Percentiles rank a stretch among this genome's conserved stretches.
Conservation (phyloP, 2,329 filamentous ascomycete species). For the Pseudocercospora musae region DNA sequence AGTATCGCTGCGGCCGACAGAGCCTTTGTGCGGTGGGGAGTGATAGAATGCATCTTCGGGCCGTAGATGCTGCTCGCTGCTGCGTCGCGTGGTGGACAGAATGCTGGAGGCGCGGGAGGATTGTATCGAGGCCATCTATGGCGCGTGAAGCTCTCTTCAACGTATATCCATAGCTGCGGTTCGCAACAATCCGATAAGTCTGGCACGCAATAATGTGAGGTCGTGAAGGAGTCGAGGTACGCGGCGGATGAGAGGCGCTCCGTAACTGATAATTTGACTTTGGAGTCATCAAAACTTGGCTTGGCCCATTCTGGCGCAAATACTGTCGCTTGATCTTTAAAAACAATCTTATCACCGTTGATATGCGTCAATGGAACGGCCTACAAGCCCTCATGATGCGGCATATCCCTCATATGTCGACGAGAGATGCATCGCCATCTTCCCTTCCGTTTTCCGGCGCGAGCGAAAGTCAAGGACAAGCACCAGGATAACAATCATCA, state of each 20-base stretch:
- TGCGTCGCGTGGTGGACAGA: slow-evolving; percentile 10
- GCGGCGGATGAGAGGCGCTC: neutral
- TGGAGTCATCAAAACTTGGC: neutral
- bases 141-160: slow-evolving; percentile 38
- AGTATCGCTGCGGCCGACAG: slow-evolving; percentile 33
- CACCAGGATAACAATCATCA: neutral
- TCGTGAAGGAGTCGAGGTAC: no score
- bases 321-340: neutral
- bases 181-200: neutral
- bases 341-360: neutral
- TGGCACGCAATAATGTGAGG: neutral
- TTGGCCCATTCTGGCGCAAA: neutral
- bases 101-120: slow-evolving; percentile 21
- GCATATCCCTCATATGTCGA: neutral
- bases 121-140: slow-evolving; percentile 7
- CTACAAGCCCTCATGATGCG: neutral
- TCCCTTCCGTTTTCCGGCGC: neutral
- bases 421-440: neutral
- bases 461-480: neutral
- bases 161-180: slow-evolving; percentile 29
- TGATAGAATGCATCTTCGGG: slow-evolving; percentile 78
- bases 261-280: neutral
- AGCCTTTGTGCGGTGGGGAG: slow-evolving; percentile 55
- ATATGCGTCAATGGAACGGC: neutral
- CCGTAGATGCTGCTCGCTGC: slow-evolving; percentile 53